Base-by-base conservation (phyloP, 805 yeast species). In the Wickerhamomyces chambardii region DNA sequence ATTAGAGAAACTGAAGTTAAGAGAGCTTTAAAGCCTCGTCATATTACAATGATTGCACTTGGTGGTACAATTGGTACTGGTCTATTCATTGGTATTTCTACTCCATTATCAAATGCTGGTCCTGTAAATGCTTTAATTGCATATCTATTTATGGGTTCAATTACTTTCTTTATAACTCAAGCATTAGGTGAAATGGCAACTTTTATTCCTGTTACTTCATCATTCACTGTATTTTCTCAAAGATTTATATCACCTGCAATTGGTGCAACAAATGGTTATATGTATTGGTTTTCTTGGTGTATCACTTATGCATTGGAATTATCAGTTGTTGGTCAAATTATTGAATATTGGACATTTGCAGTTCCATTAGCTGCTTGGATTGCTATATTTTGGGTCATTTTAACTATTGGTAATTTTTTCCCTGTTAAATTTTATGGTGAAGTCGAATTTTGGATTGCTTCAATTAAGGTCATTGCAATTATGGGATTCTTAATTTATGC, bases 51-150 rank as follows among this genome's bases (percentile, higher is more conserved):
- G 86, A 73, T 81, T 46, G 85, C 87, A 32, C 63, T 81, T 16
- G 90, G 89, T 41, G 89, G 87, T 42, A 77, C 87, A 25, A 79
- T 82, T 41, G 89, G 89, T 48, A 79, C 87, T 3, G 89, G 89
- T 54, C 63, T 81, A 29, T 78, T 81, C 63, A 74, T 82, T 32
- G 77, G 84, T 51, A 70, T 79, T 29, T 65, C 77, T 5, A 50
- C 67, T 4, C 76, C 84, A 3, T 50, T 81, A 22, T 45, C 56
- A 3, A 49, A 60, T 24, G 77, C 84, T 14, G 90, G 90, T 17
- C 89, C 89, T 1, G 87, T 75, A 10, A 73, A 74, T 35, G 61
- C 84, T 5, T 56, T 82, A 19, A 74, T 82, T 32, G 70, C 84
- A 2, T 82, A 75, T 47, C 33, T 75, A 15, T 78, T 78, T 55